These are phyloP conservation scores for Chaetomiaceae sp. DNA, from an alignment of 2,329 filamentous ascomycete genomes.

Conservation along the genomic window DNA sequence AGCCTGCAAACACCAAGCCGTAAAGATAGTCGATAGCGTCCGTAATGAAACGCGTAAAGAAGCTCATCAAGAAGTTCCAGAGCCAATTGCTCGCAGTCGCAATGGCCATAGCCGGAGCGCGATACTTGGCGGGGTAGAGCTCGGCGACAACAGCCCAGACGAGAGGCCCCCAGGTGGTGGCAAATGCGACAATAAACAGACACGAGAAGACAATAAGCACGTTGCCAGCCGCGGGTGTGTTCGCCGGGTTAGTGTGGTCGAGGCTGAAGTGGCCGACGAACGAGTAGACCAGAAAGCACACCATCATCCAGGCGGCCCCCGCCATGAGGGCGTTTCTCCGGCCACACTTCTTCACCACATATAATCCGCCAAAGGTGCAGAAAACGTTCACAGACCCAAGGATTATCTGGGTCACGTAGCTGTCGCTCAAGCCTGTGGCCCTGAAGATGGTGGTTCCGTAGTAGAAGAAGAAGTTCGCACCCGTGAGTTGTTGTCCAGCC, in stretches of 20 bases:
- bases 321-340: slow-evolving; percentile 64
- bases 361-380: slow-evolving; percentile 64
- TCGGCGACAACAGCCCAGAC: slow-evolving; percentile 66
- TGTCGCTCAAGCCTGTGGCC: slow-evolving; percentile 61
- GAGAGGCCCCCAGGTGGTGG: slow-evolving; percentile 65
- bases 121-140: slow-evolving; percentile 60
- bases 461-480: slow-evolving; percentile 53
- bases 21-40: slow-evolving; percentile 66
- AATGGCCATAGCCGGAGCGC: slow-evolving; percentile 57
- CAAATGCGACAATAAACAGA: slow-evolving; percentile 71
- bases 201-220: slow-evolving; percentile 72
- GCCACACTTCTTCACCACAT: slow-evolving; percentile 63
- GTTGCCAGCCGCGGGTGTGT: slow-evolving; percentile 55
- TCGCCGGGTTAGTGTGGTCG: slow-evolving; percentile 38
- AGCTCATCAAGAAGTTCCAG: slow-evolving; percentile 71
- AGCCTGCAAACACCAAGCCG: slow-evolving; percentile 72
- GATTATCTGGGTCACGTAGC: slow-evolving; percentile 65
- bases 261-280: slow-evolving; percentile 45
- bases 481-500: slow-evolving; percentile 61
- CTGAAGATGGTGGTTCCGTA: slow-evolving; percentile 65
- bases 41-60: slow-evolving; percentile 78
- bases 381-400: slow-evolving; percentile 64
- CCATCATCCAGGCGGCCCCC: slow-evolving; percentile 65
- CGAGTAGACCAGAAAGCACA: slow-evolving; percentile 63
- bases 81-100: slow-evolving; percentile 61